These are phyloP conservation scores for Solanum gracilifrons DNA, from an alignment of 257 asterid species.

Conservation along the genomic window DNA sequence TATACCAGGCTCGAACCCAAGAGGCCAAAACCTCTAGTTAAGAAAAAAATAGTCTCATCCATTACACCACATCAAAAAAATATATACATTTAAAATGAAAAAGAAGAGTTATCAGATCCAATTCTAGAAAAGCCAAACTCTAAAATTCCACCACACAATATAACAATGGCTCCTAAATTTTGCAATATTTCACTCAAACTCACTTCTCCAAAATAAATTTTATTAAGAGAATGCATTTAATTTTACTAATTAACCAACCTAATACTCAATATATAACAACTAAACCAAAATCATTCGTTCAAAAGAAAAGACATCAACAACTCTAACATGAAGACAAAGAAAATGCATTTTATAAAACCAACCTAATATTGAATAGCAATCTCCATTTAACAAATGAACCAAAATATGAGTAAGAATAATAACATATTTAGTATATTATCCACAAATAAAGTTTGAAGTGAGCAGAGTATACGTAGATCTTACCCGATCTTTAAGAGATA, in stretches of 20 bases:
- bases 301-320: not conserved
- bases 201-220: not conserved
- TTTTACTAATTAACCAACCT: not conserved
- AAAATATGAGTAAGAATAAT: not conserved
- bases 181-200: too few species aligned
- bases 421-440: not conserved
- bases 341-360: not conserved
- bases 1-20: too few species aligned
- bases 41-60: too few species aligned
- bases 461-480: too few species aligned
- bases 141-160: not conserved
- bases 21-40: accelerated
- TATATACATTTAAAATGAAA: too few species aligned
- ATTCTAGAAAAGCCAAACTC: too few species aligned
- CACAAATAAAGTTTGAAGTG: too few species aligned
- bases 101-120: too few species aligned
- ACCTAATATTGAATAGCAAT: not conserved
- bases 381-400: not conserved
- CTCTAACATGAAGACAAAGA: not conserved
- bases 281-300: not conserved
- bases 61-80: too few species aligned
- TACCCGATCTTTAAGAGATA: too few species aligned
- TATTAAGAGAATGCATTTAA: not conserved
- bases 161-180: not conserved
- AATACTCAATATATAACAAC: not conserved